Evolutionary conservation across 2,329 filamentous ascomycete species (phyloP), one percentile per base, ranked within the genome.

Genomic region (Fusarium transvaalense): DNA sequence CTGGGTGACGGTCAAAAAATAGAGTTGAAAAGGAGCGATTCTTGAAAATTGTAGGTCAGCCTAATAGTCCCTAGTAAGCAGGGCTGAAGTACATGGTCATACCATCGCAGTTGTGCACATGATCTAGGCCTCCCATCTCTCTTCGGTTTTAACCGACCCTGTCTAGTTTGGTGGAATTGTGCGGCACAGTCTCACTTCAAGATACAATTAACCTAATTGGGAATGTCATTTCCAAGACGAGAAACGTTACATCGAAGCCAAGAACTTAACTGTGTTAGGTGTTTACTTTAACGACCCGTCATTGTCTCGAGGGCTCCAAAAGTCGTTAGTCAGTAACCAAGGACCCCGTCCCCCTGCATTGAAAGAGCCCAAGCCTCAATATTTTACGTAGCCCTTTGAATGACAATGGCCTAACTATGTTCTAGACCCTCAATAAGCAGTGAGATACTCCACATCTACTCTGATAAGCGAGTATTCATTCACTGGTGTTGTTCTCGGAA

Each of bases 241-340:
- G 46, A 37, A 50, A 50, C 46, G 46, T 50, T 50, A 38, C 46
- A 50, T n/a, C 34, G 13, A 23, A 12, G 32, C 46, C 32, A 50
- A 50, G 46, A 50, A 5, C 9, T 12, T n/a, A 23, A 12, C 32
- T 37, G 10, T 50, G 46, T 10, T 23, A 38, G 32, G 21, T 32
- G 23, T 38, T 17, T 15, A 15, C 13, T 38, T 15, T 27, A 6
- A 5, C 13, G 7, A 29, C 41, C 13, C 7, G 19, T n/a, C 23
- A 29, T 43, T n/a, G 41, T 10, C 15, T 35, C 15, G 14, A 17
- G 5, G 5, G 6, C 15, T 29, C 12, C 6, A 13, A 42, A 3
- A 43, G 10, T 6, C 17, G 12, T 12, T 13, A 19, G 12, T 10
- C 7, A 7, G 27, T n/a, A 13, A 13, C 6, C 17, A 6, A 19